Percentiles rank a stretch among this genome's conserved stretches.
phyloP scores from a whole-genome alignment of 208 protist species.

The Wallacemonas sp. region DNA sequence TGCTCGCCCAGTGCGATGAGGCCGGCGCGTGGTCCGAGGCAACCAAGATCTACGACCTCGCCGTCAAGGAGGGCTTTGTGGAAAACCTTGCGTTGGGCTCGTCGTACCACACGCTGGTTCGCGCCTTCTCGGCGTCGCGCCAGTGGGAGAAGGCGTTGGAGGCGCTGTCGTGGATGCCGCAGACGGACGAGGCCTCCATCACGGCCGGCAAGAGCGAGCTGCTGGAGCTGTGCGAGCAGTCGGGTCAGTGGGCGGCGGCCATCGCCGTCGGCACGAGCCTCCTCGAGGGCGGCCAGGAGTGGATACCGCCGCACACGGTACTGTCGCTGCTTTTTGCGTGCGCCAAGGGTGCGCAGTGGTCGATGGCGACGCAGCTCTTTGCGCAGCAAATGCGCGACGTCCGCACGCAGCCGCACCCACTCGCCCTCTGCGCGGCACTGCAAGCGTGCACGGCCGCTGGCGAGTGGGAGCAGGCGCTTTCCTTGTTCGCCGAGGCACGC shows the following conservation, averaged over 20 bases:
- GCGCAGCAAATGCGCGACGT: slow-evolving; percentile 53
- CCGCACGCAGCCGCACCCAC: slow-evolving; percentile 57
- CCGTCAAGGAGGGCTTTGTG: slow-evolving; percentile 64
- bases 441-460: slow-evolving; percentile 61
- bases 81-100: slow-evolving; percentile 51
- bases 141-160: slow-evolving; percentile 87
- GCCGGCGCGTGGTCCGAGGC: slow-evolving; percentile 71
- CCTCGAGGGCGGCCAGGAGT: slow-evolving; percentile 39
- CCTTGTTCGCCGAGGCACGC: slow-evolving; percentile 36
- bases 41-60: slow-evolving; percentile 73
- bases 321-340: slow-evolving; percentile 74
- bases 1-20: slow-evolving; percentile 70
- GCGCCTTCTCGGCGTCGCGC: slow-evolving; percentile 62
- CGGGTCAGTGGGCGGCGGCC: slow-evolving; percentile 82
- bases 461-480: slow-evolving; percentile 56
- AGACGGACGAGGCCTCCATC: slow-evolving; percentile 72
- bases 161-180: slow-evolving; percentile 85
- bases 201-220: slow-evolving; percentile 70
- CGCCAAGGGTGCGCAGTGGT: slow-evolving; percentile 65
- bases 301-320: slow-evolving; percentile 50
- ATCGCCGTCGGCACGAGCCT: slow-evolving; percentile 56
- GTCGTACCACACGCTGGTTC: slow-evolving; percentile 75
- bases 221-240: slow-evolving; percentile 77
- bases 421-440: slow-evolving; percentile 68
- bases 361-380: slow-evolving; percentile 47